These are phyloP conservation scores for Oidiodendron maius DNA, from an alignment of 495 filamentous ascomycete species.

Conservation along the genomic window DNA sequence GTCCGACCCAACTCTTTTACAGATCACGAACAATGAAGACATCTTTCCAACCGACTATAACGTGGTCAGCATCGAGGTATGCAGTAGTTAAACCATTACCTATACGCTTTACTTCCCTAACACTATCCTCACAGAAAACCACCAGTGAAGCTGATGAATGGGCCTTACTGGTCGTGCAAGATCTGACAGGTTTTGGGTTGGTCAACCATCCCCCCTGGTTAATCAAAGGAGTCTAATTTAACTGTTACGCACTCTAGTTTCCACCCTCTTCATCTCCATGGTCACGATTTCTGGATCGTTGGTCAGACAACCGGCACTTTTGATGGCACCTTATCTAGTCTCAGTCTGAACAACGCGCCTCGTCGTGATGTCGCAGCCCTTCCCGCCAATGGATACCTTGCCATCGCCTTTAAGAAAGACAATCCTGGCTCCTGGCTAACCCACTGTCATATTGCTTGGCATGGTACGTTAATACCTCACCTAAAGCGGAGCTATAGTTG, in stretches of 20 bases:
- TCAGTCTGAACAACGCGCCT: slow-evolving; percentile 43
- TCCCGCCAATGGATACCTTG: slow-evolving; percentile 33
- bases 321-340: slow-evolving; percentile 21
- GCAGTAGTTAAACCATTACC: not conserved
- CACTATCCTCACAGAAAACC: slow-evolving; percentile 34
- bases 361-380: slow-evolving; percentile 57
- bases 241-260: too few species aligned
- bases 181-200: slow-evolving; percentile 16
- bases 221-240: too few species aligned
- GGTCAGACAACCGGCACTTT: slow-evolving; percentile 33
- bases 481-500: too few species aligned
- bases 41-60: slow-evolving; percentile 33
- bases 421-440: slow-evolving; percentile 52
- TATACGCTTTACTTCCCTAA: not conserved
- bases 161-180: slow-evolving; percentile 31
- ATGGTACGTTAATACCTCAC: too few species aligned
- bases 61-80: slow-evolving; percentile 27
- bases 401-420: slow-evolving; percentile 52
- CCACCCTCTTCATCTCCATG: slow-evolving; percentile 52
- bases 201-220: slow-evolving; percentile 1
- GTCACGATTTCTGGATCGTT: slow-evolving; percentile 53
- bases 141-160: slow-evolving; percentile 23
- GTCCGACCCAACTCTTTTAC: slow-evolving; percentile 33
- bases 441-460: slow-evolving; percentile 56
- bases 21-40: slow-evolving; percentile 28